Conservation (phyloP, 2,329 filamentous ascomycete genomes). For the Neofusicoccum cordaticola region DNA sequence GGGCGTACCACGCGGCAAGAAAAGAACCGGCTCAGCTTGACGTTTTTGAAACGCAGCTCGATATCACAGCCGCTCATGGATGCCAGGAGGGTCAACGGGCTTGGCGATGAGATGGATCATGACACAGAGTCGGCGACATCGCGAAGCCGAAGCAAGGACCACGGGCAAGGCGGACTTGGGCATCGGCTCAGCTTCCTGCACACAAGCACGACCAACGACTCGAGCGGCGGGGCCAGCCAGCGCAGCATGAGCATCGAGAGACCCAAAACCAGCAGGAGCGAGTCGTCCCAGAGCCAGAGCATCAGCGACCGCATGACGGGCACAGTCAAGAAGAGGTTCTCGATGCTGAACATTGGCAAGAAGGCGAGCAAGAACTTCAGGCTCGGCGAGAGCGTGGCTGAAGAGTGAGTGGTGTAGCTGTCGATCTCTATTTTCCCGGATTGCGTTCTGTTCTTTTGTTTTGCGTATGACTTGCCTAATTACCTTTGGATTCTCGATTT, state of each 20-base stretch:
- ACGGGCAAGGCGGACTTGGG: background rate
- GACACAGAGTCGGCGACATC: constrained; percentile 13
- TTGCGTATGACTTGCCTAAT: constrained; percentile 11
- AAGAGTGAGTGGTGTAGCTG: constrained; percentile 18
- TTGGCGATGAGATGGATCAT: background rate
- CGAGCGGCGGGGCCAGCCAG: constrained; percentile 14
- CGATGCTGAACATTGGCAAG: constrained; percentile 71
- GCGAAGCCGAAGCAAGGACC: constrained; percentile 34
- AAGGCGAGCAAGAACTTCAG: constrained; percentile 57
- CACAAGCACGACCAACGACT: constrained; percentile 19
- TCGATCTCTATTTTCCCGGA: background rate
- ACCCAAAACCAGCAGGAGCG: constrained; percentile 22
- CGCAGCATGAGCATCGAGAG: constrained; percentile 22
- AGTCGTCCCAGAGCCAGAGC: constrained; percentile 38
- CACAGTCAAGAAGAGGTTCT: constrained; percentile 74
- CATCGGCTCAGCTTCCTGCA: constrained; percentile 30
- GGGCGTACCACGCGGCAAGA: constrained; percentile 29
- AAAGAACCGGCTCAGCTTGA: constrained; percentile 39
- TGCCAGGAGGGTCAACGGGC: background rate
- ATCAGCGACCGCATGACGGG: constrained; percentile 39
- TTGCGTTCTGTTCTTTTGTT: constrained; percentile 4
- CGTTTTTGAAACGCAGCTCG: constrained; percentile 37
- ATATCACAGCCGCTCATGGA: background rate
- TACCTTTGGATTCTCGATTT: background rate
- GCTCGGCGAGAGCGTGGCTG: constrained; percentile 19